Evolutionary conservation across 768 basidiomycete genomes (phyloP).

Genomic region (Cystofilobasidium bisporidii): DNA sequence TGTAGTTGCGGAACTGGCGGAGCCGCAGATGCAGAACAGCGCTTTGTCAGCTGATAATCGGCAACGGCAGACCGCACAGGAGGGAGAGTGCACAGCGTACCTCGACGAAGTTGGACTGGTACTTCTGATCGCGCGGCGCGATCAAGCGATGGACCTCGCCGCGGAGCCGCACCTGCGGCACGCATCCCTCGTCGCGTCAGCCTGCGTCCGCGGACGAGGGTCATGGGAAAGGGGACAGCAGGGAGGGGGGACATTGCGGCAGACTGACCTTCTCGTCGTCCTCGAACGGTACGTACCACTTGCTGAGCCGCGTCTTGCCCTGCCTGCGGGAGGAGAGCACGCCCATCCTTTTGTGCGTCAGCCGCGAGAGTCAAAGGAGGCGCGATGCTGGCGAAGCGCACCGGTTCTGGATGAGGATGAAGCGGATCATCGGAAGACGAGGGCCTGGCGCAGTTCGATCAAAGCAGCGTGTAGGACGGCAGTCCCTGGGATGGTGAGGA

Average conservation of each 20-base stretch:
- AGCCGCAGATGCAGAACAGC: background rate
- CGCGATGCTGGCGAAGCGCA: constrained; percentile 38
- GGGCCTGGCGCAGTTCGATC: no score
- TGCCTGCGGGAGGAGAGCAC: constrained; percentile 58
- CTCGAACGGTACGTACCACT: constrained; percentile 98
- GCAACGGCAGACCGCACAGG: background rate
- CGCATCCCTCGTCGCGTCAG: background rate
- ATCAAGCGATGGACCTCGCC: constrained; percentile 95
- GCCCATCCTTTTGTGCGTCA: background rate
- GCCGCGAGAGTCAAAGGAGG: background rate
- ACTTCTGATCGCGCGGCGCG: constrained; percentile 94
- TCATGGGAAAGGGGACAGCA: no score
- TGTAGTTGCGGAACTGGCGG: constrained; percentile 86
- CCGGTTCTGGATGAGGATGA: constrained; percentile 81
- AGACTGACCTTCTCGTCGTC: constrained; percentile 87
- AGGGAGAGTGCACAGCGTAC: constrained; percentile 49
- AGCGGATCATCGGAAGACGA: constrained; percentile 65
- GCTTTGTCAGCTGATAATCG: no score
- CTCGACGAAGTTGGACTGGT: constrained; percentile 98
- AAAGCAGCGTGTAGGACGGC: no score
- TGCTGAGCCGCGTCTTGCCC: constrained; percentile 91
- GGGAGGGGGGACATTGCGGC: no score
- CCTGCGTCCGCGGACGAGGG: background rate
- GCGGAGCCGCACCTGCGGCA: constrained; percentile 69
- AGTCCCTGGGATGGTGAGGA: no score